These are phyloP conservation scores for Kurtzmaniella fragi DNA, from an alignment of 805 yeast species.

Conservation along the genomic window DNA sequence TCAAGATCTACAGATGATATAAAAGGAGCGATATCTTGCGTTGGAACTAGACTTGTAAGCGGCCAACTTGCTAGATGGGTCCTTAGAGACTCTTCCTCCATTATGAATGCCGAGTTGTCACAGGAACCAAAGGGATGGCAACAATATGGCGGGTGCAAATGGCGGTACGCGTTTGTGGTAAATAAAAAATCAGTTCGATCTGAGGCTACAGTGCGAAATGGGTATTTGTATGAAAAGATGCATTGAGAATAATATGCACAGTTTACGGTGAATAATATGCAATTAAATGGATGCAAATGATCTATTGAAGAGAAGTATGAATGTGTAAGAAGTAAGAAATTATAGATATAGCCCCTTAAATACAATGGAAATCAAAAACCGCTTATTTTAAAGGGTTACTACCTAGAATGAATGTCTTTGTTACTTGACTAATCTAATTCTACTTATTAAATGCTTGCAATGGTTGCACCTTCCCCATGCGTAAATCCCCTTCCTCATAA, in stretches of 20 bases:
- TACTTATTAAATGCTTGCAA: slow-evolving; percentile 8
- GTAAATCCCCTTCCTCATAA: slow-evolving; percentile 18
- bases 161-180: slow-evolving; percentile 1
- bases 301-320: no score
- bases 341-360: no score
- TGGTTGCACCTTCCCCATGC: slow-evolving; percentile 21
- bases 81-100: slow-evolving; percentile 1
- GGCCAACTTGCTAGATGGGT: slow-evolving; percentile 1
- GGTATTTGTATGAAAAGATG: no score
- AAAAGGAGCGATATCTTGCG: slow-evolving; percentile 18
- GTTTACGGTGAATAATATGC: no score
- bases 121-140: slow-evolving; percentile 2
- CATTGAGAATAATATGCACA: no score
- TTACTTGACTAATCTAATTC: no score
- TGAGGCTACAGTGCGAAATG: neutral
- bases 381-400: no score
- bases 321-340: no score
- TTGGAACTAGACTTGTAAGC: slow-evolving; percentile 14
- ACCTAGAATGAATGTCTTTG: no score
- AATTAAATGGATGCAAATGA: no score
- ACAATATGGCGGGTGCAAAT: slow-evolving; percentile 3
- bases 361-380: no score
- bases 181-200: slow-evolving; percentile 3
- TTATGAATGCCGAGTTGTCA: neutral
- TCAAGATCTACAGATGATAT: slow-evolving; percentile 9